phyloP scores from a whole-genome alignment of 2,329 filamentous ascomycete species.

The Aureobasidium musti region DNA sequence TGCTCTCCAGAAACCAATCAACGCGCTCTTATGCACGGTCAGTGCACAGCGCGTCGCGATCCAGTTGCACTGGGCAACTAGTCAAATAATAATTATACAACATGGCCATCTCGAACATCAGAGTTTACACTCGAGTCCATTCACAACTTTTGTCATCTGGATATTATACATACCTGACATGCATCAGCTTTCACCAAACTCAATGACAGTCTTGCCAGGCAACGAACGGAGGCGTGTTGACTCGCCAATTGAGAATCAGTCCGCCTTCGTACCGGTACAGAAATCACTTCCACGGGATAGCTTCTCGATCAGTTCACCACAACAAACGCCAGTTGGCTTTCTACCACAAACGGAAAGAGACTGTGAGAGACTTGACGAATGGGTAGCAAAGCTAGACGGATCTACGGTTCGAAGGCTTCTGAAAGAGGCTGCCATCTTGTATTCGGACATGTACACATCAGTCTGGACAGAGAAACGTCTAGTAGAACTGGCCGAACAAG shows the following conservation, averaged over 20 bases:
- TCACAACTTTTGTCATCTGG: not conserved
- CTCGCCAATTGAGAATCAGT: not conserved
- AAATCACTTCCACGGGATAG: not conserved
- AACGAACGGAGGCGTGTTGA: not conserved
- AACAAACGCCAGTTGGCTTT: not conserved
- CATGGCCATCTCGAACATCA: not conserved
- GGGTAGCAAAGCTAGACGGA: not conserved
- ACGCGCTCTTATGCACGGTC: no score
- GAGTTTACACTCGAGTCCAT: not conserved
- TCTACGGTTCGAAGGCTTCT: not conserved
- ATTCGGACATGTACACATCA: not conserved
- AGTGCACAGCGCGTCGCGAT: no score
- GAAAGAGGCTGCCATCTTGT: not conserved
- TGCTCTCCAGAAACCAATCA: no score
- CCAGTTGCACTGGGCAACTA: no score
- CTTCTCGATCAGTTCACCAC: not conserved
- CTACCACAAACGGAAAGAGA: not conserved
- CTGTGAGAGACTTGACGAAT: not conserved
- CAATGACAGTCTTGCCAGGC: not conserved
- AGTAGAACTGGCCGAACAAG: not conserved
- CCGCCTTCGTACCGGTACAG: not conserved
- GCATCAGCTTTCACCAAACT: not conserved
- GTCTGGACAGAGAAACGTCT: slow-evolving; percentile 5
- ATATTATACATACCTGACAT: not conserved
- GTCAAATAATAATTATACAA: not conserved